Evolutionary conservation across 352 stramenopile genomes (phyloP).

Genomic region (Phytophthora citricola): DNA sequence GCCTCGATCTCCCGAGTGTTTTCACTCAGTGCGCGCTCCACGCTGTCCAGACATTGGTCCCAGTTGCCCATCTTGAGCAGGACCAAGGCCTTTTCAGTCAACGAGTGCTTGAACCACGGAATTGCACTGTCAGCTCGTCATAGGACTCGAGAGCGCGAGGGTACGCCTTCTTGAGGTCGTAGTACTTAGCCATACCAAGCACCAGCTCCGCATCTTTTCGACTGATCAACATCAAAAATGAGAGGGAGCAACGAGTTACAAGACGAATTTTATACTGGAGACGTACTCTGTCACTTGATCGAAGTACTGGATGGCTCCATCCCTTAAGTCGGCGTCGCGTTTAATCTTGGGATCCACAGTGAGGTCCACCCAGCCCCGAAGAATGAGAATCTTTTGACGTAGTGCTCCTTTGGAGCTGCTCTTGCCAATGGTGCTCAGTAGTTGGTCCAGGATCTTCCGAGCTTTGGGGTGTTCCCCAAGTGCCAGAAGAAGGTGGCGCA

Average conservation of each 20-base stretch:
- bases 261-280: too few relatives aligned
- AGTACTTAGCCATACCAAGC: slow-evolving; percentile 75
- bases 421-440: slow-evolving; percentile 37
- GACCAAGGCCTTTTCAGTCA: slow-evolving; percentile 84
- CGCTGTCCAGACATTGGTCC: slow-evolving; percentile 85
- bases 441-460: slow-evolving; percentile 73
- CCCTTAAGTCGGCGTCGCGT: slow-evolving; percentile 65
- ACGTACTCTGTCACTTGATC: slow-evolving; percentile 69
- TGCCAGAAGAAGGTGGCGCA: slow-evolving; percentile 87
- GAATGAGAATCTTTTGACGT: slow-evolving; percentile 57
- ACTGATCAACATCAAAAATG: slow-evolving; percentile 32
- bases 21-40: slow-evolving; percentile 71
- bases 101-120: slow-evolving; percentile 84
- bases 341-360: slow-evolving; percentile 75
- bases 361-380: slow-evolving; percentile 82
- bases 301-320: slow-evolving; percentile 71
- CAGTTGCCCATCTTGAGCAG: slow-evolving; percentile 87
- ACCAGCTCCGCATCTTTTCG: slow-evolving; percentile 76
- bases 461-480: slow-evolving; percentile 65
- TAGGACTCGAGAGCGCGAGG: slow-evolving; percentile 66
- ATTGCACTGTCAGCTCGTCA: slow-evolving; percentile 82
- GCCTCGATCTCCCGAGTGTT: slow-evolving; percentile 79
- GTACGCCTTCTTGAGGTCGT: slow-evolving; percentile 80
- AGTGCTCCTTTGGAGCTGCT: slow-evolving; percentile 34
- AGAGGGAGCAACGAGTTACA: background rate